These are phyloP conservation scores for Chloris gayana DNA, from an alignment of 176 grass and related monocot genomes.

Conservation along the genomic window DNA sequence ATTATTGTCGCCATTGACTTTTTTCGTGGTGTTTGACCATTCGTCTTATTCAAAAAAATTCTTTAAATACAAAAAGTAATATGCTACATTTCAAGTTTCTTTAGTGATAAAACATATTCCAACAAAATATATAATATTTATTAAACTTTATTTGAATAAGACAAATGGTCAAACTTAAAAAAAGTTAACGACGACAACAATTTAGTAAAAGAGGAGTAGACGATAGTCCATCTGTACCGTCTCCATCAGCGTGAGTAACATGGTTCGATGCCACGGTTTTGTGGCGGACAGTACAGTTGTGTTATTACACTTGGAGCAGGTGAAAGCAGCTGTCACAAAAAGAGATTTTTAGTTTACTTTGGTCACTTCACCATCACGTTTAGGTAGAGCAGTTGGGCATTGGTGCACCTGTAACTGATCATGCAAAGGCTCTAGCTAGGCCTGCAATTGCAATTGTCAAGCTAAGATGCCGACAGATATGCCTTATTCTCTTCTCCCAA, in stretches of 20 bases:
- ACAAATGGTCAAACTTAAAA: no score
- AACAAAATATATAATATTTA: no score
- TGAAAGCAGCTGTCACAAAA: background rate
- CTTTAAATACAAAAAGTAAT: no score
- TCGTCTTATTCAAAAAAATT: no score
- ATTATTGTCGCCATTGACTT: no score
- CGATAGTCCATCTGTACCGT: background rate
- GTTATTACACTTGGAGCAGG: background rate
- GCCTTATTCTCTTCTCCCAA: background rate
- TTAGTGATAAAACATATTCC: no score
- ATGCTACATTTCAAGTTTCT: no score
- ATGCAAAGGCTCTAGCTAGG: background rate
- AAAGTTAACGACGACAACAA: no score
- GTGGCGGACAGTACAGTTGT: background rate
- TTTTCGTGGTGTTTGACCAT: no score
- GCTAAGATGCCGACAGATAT: background rate
- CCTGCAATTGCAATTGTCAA: no score
- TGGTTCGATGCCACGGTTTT: background rate
- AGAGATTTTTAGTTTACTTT: background rate
- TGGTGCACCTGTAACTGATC: constrained; percentile 25
- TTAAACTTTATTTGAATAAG: no score
- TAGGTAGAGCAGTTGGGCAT: constrained; percentile 35
- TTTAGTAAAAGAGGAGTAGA: no score
- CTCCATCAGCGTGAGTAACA: background rate
- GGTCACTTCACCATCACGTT: constrained; percentile 32